Percentiles rank a stretch among this genome's conserved stretches.
These are phyloP conservation scores for Spencermartinsiella europaea DNA, from an alignment of 805 yeast genomes.

Conservation along the genomic window DNA sequence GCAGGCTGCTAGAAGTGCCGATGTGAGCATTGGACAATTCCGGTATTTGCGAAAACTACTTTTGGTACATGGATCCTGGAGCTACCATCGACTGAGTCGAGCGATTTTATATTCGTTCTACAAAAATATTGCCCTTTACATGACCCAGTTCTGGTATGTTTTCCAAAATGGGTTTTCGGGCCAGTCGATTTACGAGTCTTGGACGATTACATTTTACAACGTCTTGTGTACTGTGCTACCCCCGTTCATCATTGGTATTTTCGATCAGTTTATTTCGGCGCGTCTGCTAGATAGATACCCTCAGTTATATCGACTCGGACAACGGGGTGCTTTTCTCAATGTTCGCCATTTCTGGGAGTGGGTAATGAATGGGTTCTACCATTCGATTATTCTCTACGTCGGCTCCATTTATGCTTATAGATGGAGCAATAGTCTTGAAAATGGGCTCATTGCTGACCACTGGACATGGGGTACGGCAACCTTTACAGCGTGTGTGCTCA, in stretches of 20 bases:
- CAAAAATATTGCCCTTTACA: slow-evolving; percentile 89
- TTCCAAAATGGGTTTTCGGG: slow-evolving; percentile 91
- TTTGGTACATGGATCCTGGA: slow-evolving; percentile 96
- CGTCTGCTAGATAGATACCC: slow-evolving; percentile 88
- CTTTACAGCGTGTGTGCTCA: slow-evolving; percentile 79
- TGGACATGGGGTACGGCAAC: slow-evolving; percentile 95
- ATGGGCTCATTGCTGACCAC: slow-evolving; percentile 73
- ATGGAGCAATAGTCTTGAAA: slow-evolving; percentile 54
- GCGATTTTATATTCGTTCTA: slow-evolving; percentile 93
- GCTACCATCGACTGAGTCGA: slow-evolving; percentile 87
- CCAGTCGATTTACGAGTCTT: slow-evolving; percentile 91
- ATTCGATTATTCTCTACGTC: slow-evolving; percentile 77
- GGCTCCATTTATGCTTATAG: slow-evolving; percentile 65
- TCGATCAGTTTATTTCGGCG: slow-evolving; percentile 94
- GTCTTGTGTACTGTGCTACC: slow-evolving; percentile 93
- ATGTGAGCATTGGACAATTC: slow-evolving; percentile 94
- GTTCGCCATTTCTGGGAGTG: slow-evolving; percentile 95
- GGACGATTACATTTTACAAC: slow-evolving; percentile 96
- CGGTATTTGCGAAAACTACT: slow-evolving; percentile 74
- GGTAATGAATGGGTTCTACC: slow-evolving; percentile 93
- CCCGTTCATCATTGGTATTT: slow-evolving; percentile 92
- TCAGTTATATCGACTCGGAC: slow-evolving; percentile 86
- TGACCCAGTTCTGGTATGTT: slow-evolving; percentile 98
- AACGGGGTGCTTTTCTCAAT: slow-evolving; percentile 80
- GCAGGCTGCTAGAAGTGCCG: slow-evolving; percentile 99